Conservation (phyloP, 2,329 filamentous ascomycete species). For the Alternaria hordeiaustralica region DNA sequence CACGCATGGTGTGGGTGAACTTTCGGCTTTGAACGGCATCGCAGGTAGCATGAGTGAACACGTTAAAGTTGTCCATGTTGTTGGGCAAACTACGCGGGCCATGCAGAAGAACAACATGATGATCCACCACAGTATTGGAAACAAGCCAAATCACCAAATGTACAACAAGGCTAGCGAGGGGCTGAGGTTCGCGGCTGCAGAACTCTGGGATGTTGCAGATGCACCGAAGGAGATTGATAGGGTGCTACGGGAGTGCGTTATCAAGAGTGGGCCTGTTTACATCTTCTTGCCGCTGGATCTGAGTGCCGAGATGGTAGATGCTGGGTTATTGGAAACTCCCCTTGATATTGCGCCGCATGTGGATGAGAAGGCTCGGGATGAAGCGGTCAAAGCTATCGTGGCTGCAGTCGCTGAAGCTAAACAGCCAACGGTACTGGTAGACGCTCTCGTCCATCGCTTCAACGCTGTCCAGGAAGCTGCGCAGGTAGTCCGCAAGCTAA, state of each 20-base stretch:
- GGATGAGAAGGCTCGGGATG: slow-evolving; percentile 31
- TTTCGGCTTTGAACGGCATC: slow-evolving; percentile 55
- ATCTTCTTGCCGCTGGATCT: slow-evolving; percentile 55
- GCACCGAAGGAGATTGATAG: slow-evolving; percentile 54
- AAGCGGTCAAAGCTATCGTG: slow-evolving; percentile 45
- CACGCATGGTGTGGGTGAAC: slow-evolving; percentile 65
- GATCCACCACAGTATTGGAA: slow-evolving; percentile 56
- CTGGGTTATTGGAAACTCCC: slow-evolving; percentile 43
- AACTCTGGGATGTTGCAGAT: slow-evolving; percentile 49
- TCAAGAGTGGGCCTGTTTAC: slow-evolving; percentile 53
- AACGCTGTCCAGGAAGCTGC: slow-evolving; percentile 43
- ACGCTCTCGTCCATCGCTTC: slow-evolving; percentile 50
- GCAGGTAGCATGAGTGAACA: slow-evolving; percentile 53
- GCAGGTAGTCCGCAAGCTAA: slow-evolving; percentile 43
- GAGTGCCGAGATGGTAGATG: slow-evolving; percentile 45
- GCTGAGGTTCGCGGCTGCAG: slow-evolving; percentile 49
- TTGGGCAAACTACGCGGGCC: slow-evolving; percentile 51
- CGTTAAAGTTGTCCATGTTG: slow-evolving; percentile 55
- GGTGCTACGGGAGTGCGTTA: slow-evolving; percentile 52
- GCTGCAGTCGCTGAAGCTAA: slow-evolving; percentile 42
- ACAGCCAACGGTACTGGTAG: slow-evolving; percentile 49
- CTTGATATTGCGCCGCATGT: slow-evolving; percentile 44
- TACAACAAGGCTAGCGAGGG: slow-evolving; percentile 50
- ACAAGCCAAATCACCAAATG: slow-evolving; percentile 50
- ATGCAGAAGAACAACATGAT: slow-evolving; percentile 54